phyloP scores from a whole-genome alignment of 441 rosid species.

The Bocquillonia castaneifolia region DNA sequence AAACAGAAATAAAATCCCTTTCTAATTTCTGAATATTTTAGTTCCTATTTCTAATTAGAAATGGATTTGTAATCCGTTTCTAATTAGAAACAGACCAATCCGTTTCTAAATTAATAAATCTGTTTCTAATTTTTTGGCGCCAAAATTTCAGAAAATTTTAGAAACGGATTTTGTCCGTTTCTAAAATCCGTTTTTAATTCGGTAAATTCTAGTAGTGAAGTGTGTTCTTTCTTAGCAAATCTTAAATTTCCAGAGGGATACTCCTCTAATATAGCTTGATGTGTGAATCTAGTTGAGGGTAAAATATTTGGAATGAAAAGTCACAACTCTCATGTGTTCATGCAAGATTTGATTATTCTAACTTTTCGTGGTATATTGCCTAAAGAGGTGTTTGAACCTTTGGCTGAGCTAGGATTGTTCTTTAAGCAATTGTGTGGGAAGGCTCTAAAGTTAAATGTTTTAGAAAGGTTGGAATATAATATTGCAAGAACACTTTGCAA shows the following conservation, averaged over 20 bases:
- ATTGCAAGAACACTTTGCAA: constrained; percentile 2
- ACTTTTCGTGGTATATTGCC: neutral
- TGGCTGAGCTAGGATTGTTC: neutral
- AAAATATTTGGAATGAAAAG: neutral
- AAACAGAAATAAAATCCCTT: too few relatives aligned
- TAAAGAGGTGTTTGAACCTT: neutral
- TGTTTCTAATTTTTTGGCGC: too few relatives aligned
- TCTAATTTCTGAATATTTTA: too few relatives aligned
- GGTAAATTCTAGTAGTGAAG: too few relatives aligned
- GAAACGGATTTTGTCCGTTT: too few relatives aligned
- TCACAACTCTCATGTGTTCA: constrained; percentile 1
- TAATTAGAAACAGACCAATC: too few relatives aligned
- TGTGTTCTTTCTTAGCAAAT: neutral
- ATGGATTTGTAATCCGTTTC: too few relatives aligned
- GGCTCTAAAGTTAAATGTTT: neutral
- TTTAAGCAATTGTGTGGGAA: neutral
- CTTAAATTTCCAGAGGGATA: neutral
- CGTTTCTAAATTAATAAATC: too few relatives aligned
- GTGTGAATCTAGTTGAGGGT: neutral
- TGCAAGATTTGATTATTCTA: neutral
- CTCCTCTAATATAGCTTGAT: neutral
- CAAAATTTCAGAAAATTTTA: too few relatives aligned
- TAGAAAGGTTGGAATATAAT: neutral
- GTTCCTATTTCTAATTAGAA: too few relatives aligned
- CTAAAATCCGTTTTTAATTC: too few relatives aligned